These are phyloP conservation scores for Parvularia atlantis DNA, from an alignment of 78 protist species.

Conservation along the genomic window DNA sequence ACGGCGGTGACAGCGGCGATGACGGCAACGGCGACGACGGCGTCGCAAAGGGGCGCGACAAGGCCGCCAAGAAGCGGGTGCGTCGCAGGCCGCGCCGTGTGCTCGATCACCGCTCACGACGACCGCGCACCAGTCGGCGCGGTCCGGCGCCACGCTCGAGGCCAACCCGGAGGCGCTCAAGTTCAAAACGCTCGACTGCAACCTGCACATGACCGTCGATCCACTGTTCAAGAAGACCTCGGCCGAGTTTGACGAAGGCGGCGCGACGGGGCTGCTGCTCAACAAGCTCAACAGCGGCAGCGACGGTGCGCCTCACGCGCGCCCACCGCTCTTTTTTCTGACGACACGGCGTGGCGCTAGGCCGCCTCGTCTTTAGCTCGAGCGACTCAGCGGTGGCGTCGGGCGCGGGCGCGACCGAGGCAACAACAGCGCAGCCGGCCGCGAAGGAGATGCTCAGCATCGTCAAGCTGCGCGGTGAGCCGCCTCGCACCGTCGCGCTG, in stretches of 20 bases:
- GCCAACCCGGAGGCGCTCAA: constrained; percentile 31
- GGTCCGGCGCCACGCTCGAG: constrained; percentile 50
- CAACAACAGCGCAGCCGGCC: too few species aligned
- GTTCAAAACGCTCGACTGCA: constrained; percentile 33
- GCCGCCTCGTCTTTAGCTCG: too few species aligned
- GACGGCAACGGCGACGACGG: background rate
- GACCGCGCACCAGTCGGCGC: too few species aligned
- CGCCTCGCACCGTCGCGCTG: too few species aligned
- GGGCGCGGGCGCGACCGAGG: too few species aligned
- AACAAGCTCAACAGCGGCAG: too few species aligned
- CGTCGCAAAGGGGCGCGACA: background rate
- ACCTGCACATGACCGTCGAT: constrained; percentile 34
- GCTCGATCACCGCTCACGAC: background rate
- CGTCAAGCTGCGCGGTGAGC: too few species aligned
- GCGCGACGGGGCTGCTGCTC: constrained; percentile 51
- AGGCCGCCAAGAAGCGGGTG: background rate
- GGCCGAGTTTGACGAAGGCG: constrained; percentile 76
- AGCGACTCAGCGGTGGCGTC: too few species aligned
- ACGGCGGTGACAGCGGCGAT: background rate
- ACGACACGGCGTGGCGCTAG: too few species aligned
- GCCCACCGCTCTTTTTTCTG: too few species aligned
- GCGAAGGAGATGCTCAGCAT: too few species aligned
- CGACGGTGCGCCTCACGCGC: too few species aligned
- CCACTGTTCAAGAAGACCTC: constrained; percentile 66
- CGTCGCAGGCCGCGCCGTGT: background rate